Conservation (phyloP, 1,284 basidiomycete species). For the Microstroma glucosiphilum region DNA sequence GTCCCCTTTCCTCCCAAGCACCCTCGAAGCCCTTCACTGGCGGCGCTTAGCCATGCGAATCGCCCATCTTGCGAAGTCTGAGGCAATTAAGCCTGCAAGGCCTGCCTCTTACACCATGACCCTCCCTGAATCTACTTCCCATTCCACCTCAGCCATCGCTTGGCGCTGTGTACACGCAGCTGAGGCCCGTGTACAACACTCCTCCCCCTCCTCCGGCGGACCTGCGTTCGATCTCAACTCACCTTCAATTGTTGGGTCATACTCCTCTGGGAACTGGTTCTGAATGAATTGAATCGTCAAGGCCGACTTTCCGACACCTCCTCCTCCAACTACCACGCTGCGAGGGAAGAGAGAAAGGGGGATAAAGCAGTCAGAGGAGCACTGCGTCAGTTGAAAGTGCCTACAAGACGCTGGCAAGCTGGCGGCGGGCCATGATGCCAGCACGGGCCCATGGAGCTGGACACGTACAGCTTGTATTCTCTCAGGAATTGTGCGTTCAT, state of each 20-base stretch:
- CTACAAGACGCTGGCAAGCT: not conserved
- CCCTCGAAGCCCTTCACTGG: too few species aligned
- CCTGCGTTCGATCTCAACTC: constrained; percentile 19
- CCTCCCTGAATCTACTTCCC: too few species aligned
- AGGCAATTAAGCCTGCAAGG: too few species aligned
- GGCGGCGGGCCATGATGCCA: not conserved
- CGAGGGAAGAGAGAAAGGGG: not conserved
- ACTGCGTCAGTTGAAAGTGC: not conserved
- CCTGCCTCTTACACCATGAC: too few species aligned
- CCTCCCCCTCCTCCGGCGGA: not conserved
- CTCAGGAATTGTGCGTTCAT: constrained; percentile 61
- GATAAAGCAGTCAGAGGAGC: not conserved
- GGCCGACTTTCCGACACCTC: constrained; percentile 87
- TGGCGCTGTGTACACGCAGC: too few species aligned
- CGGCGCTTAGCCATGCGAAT: too few species aligned
- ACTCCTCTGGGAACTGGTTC: constrained; percentile 94
- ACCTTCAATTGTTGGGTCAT: constrained; percentile 96
- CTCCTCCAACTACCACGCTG: constrained; percentile 85
- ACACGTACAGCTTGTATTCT: constrained; percentile 71
- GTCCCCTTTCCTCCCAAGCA: too few species aligned
- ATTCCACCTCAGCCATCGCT: too few species aligned
- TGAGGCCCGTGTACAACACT: constrained; percentile 2
- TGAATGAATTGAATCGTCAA: constrained; percentile 93
- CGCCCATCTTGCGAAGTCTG: too few species aligned
- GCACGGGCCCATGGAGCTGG: not conserved